Conservation (phyloP, 305 asterid species). For the Fraxinus dipetala region DNA sequence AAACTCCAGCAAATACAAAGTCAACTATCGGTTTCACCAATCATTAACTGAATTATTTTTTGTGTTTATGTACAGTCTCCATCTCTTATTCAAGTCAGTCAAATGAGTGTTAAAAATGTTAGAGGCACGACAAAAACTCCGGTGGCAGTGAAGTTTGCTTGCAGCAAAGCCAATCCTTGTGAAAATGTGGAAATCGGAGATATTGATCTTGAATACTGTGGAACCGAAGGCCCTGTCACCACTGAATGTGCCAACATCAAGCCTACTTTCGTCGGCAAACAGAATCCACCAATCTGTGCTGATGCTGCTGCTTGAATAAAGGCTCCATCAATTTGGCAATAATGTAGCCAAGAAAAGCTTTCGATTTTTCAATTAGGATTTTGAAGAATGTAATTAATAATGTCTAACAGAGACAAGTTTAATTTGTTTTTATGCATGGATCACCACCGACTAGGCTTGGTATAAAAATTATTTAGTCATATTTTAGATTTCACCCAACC, state of each 20-base stretch:
- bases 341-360: not conserved
- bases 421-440: not conserved
- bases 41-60: not conserved
- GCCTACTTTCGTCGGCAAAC: slow-evolving; percentile 31
- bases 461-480: too few relatives aligned
- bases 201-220: slow-evolving; percentile 35
- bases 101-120: slow-evolving; percentile 31
- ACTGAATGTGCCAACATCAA: slow-evolving; percentile 34
- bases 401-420: not conserved
- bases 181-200: slow-evolving; percentile 34
- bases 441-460: too few relatives aligned
- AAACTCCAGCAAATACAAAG: too few relatives aligned
- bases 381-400: not conserved
- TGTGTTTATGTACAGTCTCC: slow-evolving; percentile 22
- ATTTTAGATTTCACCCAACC: too few relatives aligned
- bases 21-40: not conserved
- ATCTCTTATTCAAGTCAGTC: slow-evolving; percentile 38
- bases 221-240: slow-evolving; percentile 23
- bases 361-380: not conserved
- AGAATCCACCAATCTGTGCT: slow-evolving; percentile 36
- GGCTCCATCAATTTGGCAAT: not conserved
- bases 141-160: slow-evolving; percentile 26
- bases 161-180: slow-evolving; percentile 48
- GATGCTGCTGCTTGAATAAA: not conserved
- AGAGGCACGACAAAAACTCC: slow-evolving; percentile 36